These are phyloP conservation scores for Lachnellula subtilissima DNA, from an alignment of 2,329 filamentous ascomycete species.

Conservation along the genomic window DNA sequence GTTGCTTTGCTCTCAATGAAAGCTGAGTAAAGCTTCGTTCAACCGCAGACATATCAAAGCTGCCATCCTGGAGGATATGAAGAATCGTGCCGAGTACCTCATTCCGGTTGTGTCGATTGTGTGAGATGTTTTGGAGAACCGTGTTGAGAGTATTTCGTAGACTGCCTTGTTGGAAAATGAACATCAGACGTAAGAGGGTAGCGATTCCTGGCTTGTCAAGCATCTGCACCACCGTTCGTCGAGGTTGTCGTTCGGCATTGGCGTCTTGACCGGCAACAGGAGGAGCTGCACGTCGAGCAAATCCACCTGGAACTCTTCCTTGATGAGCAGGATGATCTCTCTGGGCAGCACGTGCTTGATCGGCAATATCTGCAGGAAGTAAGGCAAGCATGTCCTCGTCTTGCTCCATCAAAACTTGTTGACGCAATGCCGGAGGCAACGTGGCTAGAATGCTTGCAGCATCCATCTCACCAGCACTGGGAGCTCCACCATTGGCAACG, in stretches of 20 bases:
- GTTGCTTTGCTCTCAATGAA: constrained; percentile 82
- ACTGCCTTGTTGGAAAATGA: constrained; percentile 86
- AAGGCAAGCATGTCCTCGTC: constrained; percentile 82
- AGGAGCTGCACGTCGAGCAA: constrained; percentile 46
- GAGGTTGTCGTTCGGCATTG: constrained; percentile 53
- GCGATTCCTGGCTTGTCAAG: constrained; percentile 93
- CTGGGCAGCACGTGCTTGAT: constrained; percentile 72
- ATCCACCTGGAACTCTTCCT: constrained; percentile 22
- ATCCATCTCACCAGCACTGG: constrained; percentile 70
- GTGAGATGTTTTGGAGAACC: constrained; percentile 85
- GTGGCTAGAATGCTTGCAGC: constrained; percentile 88
- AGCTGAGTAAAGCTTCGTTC: constrained; percentile 94
- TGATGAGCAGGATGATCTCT: constrained; percentile 35
- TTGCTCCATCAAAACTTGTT: constrained; percentile 86
- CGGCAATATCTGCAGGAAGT: constrained; percentile 78
- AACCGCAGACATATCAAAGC: constrained; percentile 84
- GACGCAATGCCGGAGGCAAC: constrained; percentile 75
- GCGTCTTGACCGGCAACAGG: constrained; percentile 31
- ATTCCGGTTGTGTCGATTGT: constrained; percentile 92
- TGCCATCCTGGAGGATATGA: constrained; percentile 92
- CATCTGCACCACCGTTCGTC: constrained; percentile 88
- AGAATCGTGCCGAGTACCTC: constrained; percentile 91
- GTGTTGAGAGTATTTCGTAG: constrained; percentile 79
- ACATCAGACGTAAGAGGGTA: constrained; percentile 97
- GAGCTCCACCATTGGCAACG: constrained; percentile 42